phyloP scores from a whole-genome alignment of 2,329 filamentous ascomycete species.

The Phaeomoniella chlamydospora region DNA sequence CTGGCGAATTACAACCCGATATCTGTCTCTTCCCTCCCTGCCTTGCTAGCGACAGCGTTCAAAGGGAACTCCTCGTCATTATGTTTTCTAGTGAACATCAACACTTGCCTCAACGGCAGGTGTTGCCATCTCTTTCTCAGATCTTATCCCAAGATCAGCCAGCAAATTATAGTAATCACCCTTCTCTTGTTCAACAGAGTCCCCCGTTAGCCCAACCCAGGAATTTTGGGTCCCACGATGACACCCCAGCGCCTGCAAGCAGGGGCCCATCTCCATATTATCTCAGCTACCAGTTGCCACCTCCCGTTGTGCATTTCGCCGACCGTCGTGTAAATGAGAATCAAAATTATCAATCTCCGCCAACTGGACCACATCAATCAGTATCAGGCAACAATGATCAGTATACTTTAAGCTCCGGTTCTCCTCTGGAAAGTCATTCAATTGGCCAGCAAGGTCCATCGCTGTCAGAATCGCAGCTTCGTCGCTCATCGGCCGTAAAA shows the following conservation, averaged over 20 bases:
- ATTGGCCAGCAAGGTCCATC: no score
- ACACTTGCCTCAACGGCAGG: background rate
- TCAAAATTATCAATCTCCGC: no score
- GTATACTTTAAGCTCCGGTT: background rate
- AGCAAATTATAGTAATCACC: background rate
- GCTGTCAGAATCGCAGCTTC: no score
- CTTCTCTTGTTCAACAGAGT: background rate
- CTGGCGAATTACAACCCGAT: no score
- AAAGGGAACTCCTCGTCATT: no score
- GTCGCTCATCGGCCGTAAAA: no score
- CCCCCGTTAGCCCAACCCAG: background rate
- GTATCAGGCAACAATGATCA: no score
- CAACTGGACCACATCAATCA: no score
- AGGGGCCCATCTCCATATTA: background rate
- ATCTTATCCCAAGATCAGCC: background rate
- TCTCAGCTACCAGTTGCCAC: background rate
- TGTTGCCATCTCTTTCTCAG: background rate
- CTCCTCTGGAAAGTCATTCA: background rate
- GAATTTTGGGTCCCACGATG: background rate
- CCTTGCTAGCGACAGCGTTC: no score
- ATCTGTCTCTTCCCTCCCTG: no score
- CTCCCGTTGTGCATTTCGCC: background rate
- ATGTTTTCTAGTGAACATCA: no score
- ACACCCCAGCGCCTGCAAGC: background rate
- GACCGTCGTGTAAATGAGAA: background rate